Percentiles rank a stretch among this genome's conserved stretches.
These are phyloP conservation scores for Colletotrichum somersetense DNA, from an alignment of 2,329 filamentous ascomycete genomes.

Conservation along the genomic window DNA sequence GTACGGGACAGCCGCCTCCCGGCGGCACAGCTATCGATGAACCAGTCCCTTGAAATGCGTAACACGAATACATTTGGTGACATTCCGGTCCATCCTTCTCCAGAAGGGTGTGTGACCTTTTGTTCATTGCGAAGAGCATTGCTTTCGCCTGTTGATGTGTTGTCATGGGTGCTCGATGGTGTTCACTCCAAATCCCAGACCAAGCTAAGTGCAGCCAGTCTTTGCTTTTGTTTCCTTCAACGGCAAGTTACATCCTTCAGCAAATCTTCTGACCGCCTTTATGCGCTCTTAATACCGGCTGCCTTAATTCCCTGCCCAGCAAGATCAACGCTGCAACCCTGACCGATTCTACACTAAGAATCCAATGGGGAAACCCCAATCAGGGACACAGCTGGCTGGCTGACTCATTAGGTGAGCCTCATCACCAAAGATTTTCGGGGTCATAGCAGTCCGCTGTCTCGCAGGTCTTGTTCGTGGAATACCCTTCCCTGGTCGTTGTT, in stretches of 20 bases:
- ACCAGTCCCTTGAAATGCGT: neutral
- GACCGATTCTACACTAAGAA: neutral
- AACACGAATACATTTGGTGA: too few species aligned
- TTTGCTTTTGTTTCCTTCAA: neutral
- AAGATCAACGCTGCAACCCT: neutral
- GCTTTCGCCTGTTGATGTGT: neutral
- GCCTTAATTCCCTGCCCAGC: neutral
- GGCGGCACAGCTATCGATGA: neutral
- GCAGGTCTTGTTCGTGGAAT: neutral
- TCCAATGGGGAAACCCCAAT: neutral
- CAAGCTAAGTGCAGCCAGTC: neutral
- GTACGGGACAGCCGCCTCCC: neutral
- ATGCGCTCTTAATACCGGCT: neutral
- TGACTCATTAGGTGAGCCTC: neutral
- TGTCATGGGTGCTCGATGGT: neutral
- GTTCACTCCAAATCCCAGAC: neutral
- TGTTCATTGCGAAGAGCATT: neutral
- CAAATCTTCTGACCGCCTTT: slow-evolving; percentile 11
- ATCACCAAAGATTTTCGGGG: neutral
- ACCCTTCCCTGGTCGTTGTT: too few species aligned
- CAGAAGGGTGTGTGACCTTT: neutral
- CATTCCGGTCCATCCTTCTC: neutral
- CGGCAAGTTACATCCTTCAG: neutral
- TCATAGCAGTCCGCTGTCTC: neutral
- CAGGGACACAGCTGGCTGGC: neutral